A percentile compares a stretch with the other conserved stretches of the same genome.
These are phyloP conservation scores for Margaritispora aquatica DNA, from an alignment of 495 filamentous ascomycete species.

Conservation along the genomic window DNA sequence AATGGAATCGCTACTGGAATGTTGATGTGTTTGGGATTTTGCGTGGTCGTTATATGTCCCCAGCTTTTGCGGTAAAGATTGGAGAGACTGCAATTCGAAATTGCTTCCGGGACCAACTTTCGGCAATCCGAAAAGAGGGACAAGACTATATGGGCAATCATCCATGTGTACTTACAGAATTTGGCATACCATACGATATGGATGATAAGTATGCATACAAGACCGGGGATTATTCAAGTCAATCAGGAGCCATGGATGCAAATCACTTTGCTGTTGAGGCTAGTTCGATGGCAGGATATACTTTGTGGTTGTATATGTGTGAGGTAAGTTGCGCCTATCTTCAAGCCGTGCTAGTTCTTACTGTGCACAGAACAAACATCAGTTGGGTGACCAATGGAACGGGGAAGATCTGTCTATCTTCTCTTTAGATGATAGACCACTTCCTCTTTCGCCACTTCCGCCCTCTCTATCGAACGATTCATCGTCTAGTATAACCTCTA, in stretches of 20 bases:
- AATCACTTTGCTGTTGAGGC: slow-evolving; percentile 92
- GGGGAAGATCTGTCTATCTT: slow-evolving; percentile 93
- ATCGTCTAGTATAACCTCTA: slow-evolving; percentile 24
- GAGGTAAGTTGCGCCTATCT: slow-evolving; percentile 41
- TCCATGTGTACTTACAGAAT: slow-evolving; percentile 88
- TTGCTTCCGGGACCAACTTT: slow-evolving; percentile 87
- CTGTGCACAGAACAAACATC: slow-evolving; percentile 60
- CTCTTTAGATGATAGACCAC: slow-evolving; percentile 70
- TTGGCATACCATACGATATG: slow-evolving; percentile 99
- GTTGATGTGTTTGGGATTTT: slow-evolving; percentile 91
- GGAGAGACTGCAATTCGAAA: slow-evolving; percentile 95
- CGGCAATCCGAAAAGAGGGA: slow-evolving; percentile 83
- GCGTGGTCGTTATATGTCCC: slow-evolving; percentile 78
- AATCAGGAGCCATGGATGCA: slow-evolving; percentile 91
- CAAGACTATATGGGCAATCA: slow-evolving; percentile 82
- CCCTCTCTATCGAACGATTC: slow-evolving; percentile 33
- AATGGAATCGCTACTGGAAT: slow-evolving; percentile 97
- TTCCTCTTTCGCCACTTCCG: slow-evolving; percentile 47
- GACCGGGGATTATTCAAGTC: slow-evolving; percentile 93
- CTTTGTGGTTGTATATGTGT: slow-evolving; percentile 80
- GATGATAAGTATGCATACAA: slow-evolving; percentile 91
- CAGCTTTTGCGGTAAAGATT: slow-evolving; percentile 84
- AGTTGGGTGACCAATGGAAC: slow-evolving; percentile 94
- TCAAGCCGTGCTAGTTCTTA: not conserved
- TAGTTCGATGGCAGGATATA: slow-evolving; percentile 71